Base-by-base conservation (phyloP, 345 rosid species). In the Noccaea caerulescens region DNA sequence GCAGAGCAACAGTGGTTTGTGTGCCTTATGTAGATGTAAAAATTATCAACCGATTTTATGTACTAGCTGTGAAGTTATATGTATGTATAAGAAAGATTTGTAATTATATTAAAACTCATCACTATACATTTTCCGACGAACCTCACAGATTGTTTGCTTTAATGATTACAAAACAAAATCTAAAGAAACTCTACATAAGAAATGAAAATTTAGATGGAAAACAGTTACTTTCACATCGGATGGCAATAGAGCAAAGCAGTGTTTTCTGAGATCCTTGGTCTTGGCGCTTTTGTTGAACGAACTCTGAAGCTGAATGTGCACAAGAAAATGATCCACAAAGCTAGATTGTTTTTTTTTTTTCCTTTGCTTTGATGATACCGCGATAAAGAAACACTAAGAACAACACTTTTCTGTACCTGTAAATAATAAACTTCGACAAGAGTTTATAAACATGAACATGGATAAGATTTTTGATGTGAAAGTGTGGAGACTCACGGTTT, bases 401-500 rank as follows among this genome's bases (percentile, higher is more conserved):
- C 23, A 70, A 3, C 63, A 54, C 56, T 34, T 63, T 36, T 42
- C 50, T 71, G 10, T 45, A 1, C 71, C 71, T 55, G 49, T 5
- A 63, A 23, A 45, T 32, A 55, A 44, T 32, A 44, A 2, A 68
- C 0, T 7, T 33, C 47, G 36, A 49, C 10, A 75, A 75, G 44
- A 33, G 18, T 2, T 1, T 58, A 43, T 2, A 11, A 27, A 27
- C 30, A 27, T 3, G 30, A 27, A 27, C 30, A 27, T 27, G 30
- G 30, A 4, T 30, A 4, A 51, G 27, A n/a, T 1, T 23, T 58
- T 33, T 47, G 25, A 47, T 66, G 27, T 47, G 68, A 37, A 32
- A 50, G 68, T 16, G 57, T 43, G 58, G 44, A 71, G 38, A 51
- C 92, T 88, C 81, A 93, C 97, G 6, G 51, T 57, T 34, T 60